phyloP scores from a whole-genome alignment of 176 grass and related monocot genomes.

The Chrysopogon serrulatus region DNA sequence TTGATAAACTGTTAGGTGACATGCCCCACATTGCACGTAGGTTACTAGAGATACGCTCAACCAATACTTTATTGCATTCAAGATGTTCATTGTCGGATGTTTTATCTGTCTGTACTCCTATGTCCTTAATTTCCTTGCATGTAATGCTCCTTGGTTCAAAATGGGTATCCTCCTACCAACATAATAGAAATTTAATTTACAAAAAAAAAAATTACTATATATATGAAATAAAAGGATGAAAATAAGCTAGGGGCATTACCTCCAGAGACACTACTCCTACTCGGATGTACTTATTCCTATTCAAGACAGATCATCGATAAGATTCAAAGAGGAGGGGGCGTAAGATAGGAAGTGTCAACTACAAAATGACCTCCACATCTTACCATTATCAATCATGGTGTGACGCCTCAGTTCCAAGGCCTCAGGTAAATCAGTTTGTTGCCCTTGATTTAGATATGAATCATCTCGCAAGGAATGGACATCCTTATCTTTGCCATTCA shows the following conservation, averaged over 20 bases:
- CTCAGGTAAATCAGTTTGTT: constrained; percentile 4
- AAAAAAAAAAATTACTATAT: background rate
- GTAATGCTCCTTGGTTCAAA: constrained; percentile 19
- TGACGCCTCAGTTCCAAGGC: constrained; percentile 22
- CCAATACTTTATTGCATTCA: constrained; percentile 28
- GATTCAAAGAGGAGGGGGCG: background rate
- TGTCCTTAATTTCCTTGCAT: constrained; percentile 17
- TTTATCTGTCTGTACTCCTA: constrained; percentile 59
- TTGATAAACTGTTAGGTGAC: constrained; percentile 32
- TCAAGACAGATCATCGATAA: constrained; percentile 2
- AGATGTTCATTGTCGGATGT: constrained; percentile 18
- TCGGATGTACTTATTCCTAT: constrained; percentile 45
- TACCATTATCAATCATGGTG: constrained; percentile 38
- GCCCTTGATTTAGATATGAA: background rate
- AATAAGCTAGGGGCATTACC: constrained; percentile 32
- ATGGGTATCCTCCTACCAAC: constrained; percentile 23
- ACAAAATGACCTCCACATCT: background rate
- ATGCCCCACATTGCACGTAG: constrained; percentile 53
- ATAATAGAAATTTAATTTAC: constrained; percentile 16
- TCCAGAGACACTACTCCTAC: constrained; percentile 27
- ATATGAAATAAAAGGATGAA: background rate
- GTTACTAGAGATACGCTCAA: constrained; percentile 45
- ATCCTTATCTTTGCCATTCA: constrained; percentile 35
- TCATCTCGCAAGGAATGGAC: constrained; percentile 4
- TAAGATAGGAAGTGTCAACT: background rate